Evolutionary conservation across 345 rosid genomes (phyloP).

Genomic region (Eucalyptus regnans): DNA sequence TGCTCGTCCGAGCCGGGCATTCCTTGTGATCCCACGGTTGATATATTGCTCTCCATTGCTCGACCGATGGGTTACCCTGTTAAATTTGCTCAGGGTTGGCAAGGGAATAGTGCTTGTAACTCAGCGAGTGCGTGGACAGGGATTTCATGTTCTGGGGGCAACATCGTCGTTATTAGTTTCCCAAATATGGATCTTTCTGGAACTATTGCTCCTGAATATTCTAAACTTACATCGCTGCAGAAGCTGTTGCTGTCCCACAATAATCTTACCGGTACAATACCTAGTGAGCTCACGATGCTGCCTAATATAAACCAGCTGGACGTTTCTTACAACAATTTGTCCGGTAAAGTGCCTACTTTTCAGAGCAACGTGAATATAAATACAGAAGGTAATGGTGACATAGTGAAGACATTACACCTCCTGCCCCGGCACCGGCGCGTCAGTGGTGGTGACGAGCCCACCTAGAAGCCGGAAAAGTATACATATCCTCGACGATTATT

Average conservation of each 20-base stretch:
- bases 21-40: conserved; percentile 37
- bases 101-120: conserved; percentile 59
- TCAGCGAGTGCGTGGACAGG: conserved; percentile 28
- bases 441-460: no score
- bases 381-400: conserved; percentile 24
- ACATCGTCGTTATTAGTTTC: conserved; percentile 33
- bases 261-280: conserved; percentile 41
- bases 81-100: conserved; percentile 39
- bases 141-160: conserved; percentile 35
- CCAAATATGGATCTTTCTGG: conserved; percentile 37
- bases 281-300: conserved; percentile 40
- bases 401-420: not conserved
- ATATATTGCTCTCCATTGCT: conserved; percentile 25
- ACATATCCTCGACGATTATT: no score
- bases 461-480: no score
- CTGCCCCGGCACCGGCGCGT: not conserved
- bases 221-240: conserved; percentile 31
- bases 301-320: conserved; percentile 38
- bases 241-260: conserved; percentile 38
- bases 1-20: conserved; percentile 32
- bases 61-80: conserved; percentile 43
- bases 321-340: conserved; percentile 45
- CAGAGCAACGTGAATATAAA: conserved; percentile 12
- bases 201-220: conserved; percentile 42
- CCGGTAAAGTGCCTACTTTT: conserved; percentile 42